These are phyloP conservation scores for Margaritispora aquatica DNA, from an alignment of 495 filamentous ascomycete species.

Conservation along the genomic window DNA sequence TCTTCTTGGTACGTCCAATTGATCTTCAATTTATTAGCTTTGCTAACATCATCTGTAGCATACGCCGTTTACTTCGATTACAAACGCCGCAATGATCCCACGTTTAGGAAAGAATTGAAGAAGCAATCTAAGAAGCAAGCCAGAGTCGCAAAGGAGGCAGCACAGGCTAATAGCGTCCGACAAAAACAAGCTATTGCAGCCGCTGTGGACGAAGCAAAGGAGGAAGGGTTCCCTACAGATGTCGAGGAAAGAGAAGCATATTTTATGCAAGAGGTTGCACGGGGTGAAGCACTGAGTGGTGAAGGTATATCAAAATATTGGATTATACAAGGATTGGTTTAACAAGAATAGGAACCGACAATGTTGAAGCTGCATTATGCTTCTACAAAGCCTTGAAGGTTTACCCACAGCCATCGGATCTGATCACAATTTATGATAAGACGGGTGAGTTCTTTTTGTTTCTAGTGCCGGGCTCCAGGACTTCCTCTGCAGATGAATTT, in stretches of 20 bases:
- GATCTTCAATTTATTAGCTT: neutral
- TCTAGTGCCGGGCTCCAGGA: conserved; percentile 30
- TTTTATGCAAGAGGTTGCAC: conserved; percentile 91
- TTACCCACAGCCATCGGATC: conserved; percentile 85
- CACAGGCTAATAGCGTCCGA: conserved; percentile 55
- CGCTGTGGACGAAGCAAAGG: conserved; percentile 69
- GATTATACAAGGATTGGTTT: neutral
- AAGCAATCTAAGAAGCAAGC: conserved; percentile 73
- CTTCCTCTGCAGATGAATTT: neutral
- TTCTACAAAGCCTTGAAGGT: conserved; percentile 99
- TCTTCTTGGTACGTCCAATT: conserved; percentile 55
- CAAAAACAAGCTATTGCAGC: conserved; percentile 68
- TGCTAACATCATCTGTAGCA: conserved; percentile 28
- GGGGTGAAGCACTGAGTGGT: conserved; percentile 70
- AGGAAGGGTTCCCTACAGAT: conserved; percentile 84
- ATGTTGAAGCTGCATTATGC: conserved; percentile 79
- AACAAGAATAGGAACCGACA: conserved; percentile 52
- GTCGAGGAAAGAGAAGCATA: conserved; percentile 78
- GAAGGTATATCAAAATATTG: conserved; percentile 45
- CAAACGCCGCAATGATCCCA: conserved; percentile 76
- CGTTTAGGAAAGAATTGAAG: conserved; percentile 81
- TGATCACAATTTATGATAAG: conserved; percentile 97
- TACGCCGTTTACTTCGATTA: conserved; percentile 95
- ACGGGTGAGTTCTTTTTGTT: conserved; percentile 42
- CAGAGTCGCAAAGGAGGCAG: conserved; percentile 70